Percentiles rank a stretch among this genome's conserved stretches.
These are phyloP conservation scores for Aspergillus candidus DNA, from an alignment of 2,329 filamentous ascomycete species.

Conservation along the genomic window DNA sequence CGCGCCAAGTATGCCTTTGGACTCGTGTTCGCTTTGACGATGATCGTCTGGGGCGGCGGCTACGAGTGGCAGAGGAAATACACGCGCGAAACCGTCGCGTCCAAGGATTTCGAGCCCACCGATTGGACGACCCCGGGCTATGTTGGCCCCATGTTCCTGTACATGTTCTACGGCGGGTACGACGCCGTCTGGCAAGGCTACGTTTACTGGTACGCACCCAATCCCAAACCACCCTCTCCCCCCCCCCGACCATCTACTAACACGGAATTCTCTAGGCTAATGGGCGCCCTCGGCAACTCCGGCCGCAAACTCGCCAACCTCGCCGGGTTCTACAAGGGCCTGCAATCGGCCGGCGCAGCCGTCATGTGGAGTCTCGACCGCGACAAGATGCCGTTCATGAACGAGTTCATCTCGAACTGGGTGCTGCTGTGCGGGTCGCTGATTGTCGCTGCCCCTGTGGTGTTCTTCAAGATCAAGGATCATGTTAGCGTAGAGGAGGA, in stretches of 20 bases:
- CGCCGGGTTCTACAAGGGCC: slow-evolving; percentile 80
- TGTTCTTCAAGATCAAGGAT: slow-evolving; percentile 70
- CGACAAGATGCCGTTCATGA: slow-evolving; percentile 56
- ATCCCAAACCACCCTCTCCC: not conserved
- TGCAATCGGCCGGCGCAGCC: slow-evolving; percentile 75
- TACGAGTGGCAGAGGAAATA: slow-evolving; percentile 66
- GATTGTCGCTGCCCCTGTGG: slow-evolving; percentile 67
- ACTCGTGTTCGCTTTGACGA: slow-evolving; percentile 60
- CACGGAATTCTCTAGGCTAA: slow-evolving; percentile 53
- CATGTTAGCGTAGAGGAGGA: slow-evolving; percentile 70
- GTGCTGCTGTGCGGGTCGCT: slow-evolving; percentile 61
- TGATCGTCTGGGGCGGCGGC: slow-evolving; percentile 74
- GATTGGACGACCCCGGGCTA: slow-evolving; percentile 66
- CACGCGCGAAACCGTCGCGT: slow-evolving; percentile 33
- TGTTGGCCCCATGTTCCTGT: slow-evolving; percentile 74
- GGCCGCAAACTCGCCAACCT: slow-evolving; percentile 84
- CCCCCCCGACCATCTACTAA: not conserved
- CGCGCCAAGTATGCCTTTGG: slow-evolving; percentile 59
- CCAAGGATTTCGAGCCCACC: slow-evolving; percentile 16
- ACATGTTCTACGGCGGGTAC: slow-evolving; percentile 82
- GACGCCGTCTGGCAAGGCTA: slow-evolving; percentile 84
- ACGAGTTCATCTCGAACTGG: slow-evolving; percentile 68
- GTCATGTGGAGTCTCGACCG: slow-evolving; percentile 56
- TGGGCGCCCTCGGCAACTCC: slow-evolving; percentile 88
- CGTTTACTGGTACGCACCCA: slow-evolving; percentile 65